Percentiles rank a stretch among this genome's conserved stretches.
Conservation (phyloP, 768 basidiomycete genomes). For the Chalciporus piperatus region DNA sequence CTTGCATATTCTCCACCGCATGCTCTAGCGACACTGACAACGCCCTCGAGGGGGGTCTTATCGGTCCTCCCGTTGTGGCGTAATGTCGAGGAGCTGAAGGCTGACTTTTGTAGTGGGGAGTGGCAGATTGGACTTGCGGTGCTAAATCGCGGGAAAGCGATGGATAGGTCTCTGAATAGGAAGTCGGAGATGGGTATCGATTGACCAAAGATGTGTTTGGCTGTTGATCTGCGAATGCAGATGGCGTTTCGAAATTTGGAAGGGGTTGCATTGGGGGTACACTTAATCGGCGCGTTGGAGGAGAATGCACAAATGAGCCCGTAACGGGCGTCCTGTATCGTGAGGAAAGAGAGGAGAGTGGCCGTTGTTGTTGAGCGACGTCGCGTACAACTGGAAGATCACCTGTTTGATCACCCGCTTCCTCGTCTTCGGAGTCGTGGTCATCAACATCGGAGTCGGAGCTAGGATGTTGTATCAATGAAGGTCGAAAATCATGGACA, state of each 20-base stretch:
- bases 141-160: slow-evolving; percentile 39
- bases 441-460: slow-evolving; percentile 25
- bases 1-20: slow-evolving; percentile 77
- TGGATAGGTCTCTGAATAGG: slow-evolving; percentile 39
- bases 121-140: slow-evolving; percentile 37
- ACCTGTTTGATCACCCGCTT: slow-evolving; percentile 46
- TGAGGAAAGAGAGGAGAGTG: slow-evolving; percentile 76
- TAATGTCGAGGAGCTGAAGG: slow-evolving; percentile 35
- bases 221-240: slow-evolving; percentile 60
- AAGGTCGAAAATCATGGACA: slow-evolving; percentile 12
- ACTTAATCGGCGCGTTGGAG: slow-evolving; percentile 39
- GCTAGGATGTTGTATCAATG: slow-evolving; percentile 13
- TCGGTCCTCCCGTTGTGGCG: slow-evolving; percentile 31
- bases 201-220: slow-evolving; percentile 37
- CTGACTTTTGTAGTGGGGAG: slow-evolving; percentile 35
- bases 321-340: slow-evolving; percentile 78
- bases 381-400: slow-evolving; percentile 42
- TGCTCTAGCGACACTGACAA: slow-evolving; percentile 50
- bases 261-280: slow-evolving; percentile 70
- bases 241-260: slow-evolving; percentile 67
- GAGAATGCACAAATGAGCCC: slow-evolving; percentile 57
- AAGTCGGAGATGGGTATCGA: slow-evolving; percentile 35
- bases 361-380: slow-evolving; percentile 43
- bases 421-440: slow-evolving; percentile 45
- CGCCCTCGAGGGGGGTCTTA: slow-evolving; percentile 43